Evolutionary conservation across 306 rosid genomes (phyloP).

Genomic region (Prunus fruticosa): DNA sequence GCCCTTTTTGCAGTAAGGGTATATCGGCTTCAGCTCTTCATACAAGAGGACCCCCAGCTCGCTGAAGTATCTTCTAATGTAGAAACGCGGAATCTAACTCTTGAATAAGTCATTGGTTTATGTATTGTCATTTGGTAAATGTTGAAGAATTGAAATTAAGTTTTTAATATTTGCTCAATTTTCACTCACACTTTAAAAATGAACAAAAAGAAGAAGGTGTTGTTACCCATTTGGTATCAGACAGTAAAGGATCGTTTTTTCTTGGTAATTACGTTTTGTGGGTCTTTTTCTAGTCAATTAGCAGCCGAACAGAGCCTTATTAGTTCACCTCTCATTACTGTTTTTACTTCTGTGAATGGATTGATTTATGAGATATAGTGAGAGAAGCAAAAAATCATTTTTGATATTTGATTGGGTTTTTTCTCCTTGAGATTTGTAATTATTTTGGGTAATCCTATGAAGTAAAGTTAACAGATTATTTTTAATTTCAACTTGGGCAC

Average conservation of each 20-base stretch:
- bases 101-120: not conserved
- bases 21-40: conserved; percentile 76
- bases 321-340: not conserved
- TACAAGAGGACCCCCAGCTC: conserved; percentile 76
- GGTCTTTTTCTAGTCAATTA: not conserved
- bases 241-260: not conserved
- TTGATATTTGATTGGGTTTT: not conserved
- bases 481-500: not conserved
- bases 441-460: not conserved
- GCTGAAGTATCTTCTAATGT: conserved; percentile 76
- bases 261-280: not conserved
- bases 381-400: not conserved
- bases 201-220: not conserved
- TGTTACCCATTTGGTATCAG: too few relatives aligned
- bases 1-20: conserved; percentile 61
- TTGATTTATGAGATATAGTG: not conserved
- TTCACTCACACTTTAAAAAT: not conserved
- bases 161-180: not conserved
- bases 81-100: conserved; percentile 8
- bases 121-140: not conserved
- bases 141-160: not conserved
- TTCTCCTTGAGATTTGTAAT: not conserved
- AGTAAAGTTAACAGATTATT: not conserved
- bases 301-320: not conserved
- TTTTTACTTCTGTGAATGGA: not conserved